A percentile compares a stretch with the other conserved stretches of the same genome.
Evolutionary conservation across 2,329 filamentous ascomycete species (phyloP).

Genomic region (Penicillium sp.): DNA sequence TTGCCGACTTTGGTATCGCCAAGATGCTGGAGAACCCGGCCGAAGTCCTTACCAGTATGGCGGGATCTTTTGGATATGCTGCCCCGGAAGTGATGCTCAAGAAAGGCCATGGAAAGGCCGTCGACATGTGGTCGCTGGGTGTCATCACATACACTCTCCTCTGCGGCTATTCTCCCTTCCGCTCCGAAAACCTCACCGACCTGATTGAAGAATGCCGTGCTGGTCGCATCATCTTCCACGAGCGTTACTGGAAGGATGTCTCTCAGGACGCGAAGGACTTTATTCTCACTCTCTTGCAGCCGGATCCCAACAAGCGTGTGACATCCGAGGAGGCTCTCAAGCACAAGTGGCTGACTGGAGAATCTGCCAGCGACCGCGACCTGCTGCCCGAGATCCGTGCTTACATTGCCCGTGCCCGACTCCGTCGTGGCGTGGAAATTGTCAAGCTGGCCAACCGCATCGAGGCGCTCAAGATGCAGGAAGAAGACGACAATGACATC

Average conservation of each 20-base stretch:
- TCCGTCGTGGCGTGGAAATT: slow-evolving; percentile 91
- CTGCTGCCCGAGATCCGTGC: slow-evolving; percentile 95
- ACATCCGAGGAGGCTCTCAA: slow-evolving; percentile 78
- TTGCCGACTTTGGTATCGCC: slow-evolving; percentile 97
- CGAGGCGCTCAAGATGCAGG: slow-evolving; percentile 88
- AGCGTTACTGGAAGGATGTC: slow-evolving; percentile 98
- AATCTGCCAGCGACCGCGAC: slow-evolving; percentile 93
- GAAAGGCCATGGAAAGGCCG: slow-evolving; percentile 94
- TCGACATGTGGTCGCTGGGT: slow-evolving; percentile 99
- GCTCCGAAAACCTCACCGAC: slow-evolving; percentile 88
- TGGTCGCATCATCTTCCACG: slow-evolving; percentile 87
- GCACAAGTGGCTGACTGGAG: slow-evolving; percentile 87
- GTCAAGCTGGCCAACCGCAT: slow-evolving; percentile 96
- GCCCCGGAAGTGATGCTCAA: slow-evolving; percentile 98
- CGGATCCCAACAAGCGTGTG: slow-evolving; percentile 73
- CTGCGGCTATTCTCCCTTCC: slow-evolving; percentile 97
- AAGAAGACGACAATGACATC: slow-evolving; percentile 77
- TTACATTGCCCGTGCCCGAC: slow-evolving; percentile 86
- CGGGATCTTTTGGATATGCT: slow-evolving; percentile 95
- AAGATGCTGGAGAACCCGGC: slow-evolving; percentile 93
- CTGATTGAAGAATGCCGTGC: slow-evolving; percentile 91
- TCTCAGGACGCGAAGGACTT: slow-evolving; percentile 95
- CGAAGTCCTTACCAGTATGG: slow-evolving; percentile 96
- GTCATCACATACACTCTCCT: slow-evolving; percentile 98
- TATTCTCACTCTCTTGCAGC: slow-evolving; percentile 77